phyloP scores from a whole-genome alignment of 78 protist genomes.

The Tieghemostelium lacteum region DNA sequence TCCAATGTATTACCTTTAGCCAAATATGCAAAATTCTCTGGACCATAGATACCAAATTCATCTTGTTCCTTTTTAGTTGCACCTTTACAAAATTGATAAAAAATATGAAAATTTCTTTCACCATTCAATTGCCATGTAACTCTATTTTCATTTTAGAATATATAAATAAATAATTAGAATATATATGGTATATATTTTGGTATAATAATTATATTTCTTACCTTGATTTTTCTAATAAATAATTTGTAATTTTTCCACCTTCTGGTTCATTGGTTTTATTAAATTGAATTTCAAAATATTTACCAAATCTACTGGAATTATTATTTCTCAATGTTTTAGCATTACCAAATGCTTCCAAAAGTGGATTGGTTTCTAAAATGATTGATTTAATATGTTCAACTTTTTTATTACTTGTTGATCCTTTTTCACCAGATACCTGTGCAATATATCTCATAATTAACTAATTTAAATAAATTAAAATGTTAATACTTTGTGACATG shows the following conservation, averaged over 20 bases:
- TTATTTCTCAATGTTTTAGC: constrained; percentile 82
- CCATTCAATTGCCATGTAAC: constrained; percentile 86
- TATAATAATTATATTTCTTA: no score
- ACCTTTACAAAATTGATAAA: constrained; percentile 86
- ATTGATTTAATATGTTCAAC: constrained; percentile 83
- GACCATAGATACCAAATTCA: constrained; percentile 73
- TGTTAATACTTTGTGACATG: no score
- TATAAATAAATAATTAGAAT: no score
- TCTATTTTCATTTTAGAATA: no score
- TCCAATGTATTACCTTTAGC: constrained; percentile 67
- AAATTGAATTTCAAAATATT: constrained; percentile 83
- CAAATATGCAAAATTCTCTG: constrained; percentile 84
- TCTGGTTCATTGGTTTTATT: constrained; percentile 83
- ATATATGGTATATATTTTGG: no score
- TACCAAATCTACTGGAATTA: constrained; percentile 77
- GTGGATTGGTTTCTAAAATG: constrained; percentile 88
- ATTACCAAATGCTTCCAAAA: constrained; percentile 93
- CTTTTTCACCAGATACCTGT: constrained; percentile 61
- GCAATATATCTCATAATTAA: constrained; percentile 83
- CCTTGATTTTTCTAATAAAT: constrained; percentile 68
- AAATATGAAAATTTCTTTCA: constrained; percentile 96
- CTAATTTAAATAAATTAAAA: no score
- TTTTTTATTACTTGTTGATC: constrained; percentile 56
- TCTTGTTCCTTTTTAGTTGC: constrained; percentile 77
- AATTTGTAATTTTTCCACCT: constrained; percentile 91